Percentiles rank a stretch among this genome's conserved stretches.
Evolutionary conservation across 768 basidiomycete species (phyloP).

Genomic region (Serendipita sp.): DNA sequence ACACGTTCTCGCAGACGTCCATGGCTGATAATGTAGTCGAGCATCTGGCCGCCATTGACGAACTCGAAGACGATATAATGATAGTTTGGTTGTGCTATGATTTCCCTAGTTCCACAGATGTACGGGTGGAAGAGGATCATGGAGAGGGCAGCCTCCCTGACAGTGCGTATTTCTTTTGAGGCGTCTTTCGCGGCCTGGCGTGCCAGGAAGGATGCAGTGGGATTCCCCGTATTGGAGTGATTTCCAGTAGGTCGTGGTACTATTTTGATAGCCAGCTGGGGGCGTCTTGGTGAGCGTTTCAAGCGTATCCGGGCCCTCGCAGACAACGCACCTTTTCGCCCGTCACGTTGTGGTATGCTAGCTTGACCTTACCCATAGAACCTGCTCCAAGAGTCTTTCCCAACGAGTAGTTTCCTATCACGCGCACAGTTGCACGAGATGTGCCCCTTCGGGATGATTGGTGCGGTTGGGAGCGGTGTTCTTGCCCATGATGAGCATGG

Average conservation of each 20-base stretch:
- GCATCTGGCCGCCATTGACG: slow-evolving; percentile 97
- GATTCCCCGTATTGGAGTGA: slow-evolving; percentile 14
- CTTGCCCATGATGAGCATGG: background rate
- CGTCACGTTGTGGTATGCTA: slow-evolving; percentile 5
- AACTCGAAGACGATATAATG: slow-evolving; percentile 99
- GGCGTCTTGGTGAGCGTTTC: background rate
- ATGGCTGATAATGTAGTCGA: slow-evolving; percentile 98
- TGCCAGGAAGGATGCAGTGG: slow-evolving; percentile 39
- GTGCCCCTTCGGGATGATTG: background rate
- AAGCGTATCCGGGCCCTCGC: background rate
- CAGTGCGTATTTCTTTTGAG: slow-evolving; percentile 88
- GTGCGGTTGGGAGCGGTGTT: background rate
- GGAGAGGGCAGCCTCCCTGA: slow-evolving; percentile 88
- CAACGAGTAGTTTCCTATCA: slow-evolving; percentile 5
- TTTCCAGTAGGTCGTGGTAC: slow-evolving; percentile 54
- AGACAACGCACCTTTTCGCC: slow-evolving; percentile 6
- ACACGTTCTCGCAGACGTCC: slow-evolving; percentile 88
- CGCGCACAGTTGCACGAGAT: background rate
- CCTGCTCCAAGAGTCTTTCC: slow-evolving; percentile 8
- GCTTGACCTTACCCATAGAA: slow-evolving; percentile 7
- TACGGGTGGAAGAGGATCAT: slow-evolving; percentile 96
- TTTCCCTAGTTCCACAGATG: slow-evolving; percentile 98
- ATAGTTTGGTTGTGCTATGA: slow-evolving; percentile 94
- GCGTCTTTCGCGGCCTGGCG: slow-evolving; percentile 80
- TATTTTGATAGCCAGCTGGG: slow-evolving; percentile 94